Evolutionary conservation across 2,329 filamentous ascomycete species (phyloP), one percentile per base, ranked within the genome.

Genomic region (Fusarium nelsonii): DNA sequence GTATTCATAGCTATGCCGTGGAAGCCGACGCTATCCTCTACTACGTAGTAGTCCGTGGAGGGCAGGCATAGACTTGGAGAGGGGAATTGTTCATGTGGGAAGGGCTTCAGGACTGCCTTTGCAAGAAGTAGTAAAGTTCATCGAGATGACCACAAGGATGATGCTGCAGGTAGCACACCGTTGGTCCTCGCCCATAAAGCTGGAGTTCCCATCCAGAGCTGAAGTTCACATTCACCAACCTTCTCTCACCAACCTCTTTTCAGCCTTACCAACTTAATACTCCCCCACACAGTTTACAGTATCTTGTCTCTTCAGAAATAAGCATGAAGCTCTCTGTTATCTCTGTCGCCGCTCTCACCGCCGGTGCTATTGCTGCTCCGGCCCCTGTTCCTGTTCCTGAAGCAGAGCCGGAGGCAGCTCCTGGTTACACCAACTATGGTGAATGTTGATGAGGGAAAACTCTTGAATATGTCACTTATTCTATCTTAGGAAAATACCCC

Each of bases 291-390:
- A 18, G 8, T 11, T 28, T 28, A 11, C 12, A 26, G 37, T 39
- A 8, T 44, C 20, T 9, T 11, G 12, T 45, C 23, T 50, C 7
- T 14, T 32, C 10, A 20, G 41, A 20, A 56, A 20, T 36, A 76
- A 57, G 8, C 23, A 79, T 79, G 78, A 79, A 78, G 73, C 54
- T 78, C 36, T 63, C 73, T 34, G 36, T 68, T 50, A 43, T 74
- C 44, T 57, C 73, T 43, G 49, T 78, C 32, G 54, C 77, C 51
- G 65, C 74, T 44, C 63, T 71, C 49, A 55, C 71, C 34, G 64
- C 71, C 16, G 76, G 72, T 30, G 61, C 63, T 37, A 37, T 78
- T 11, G 72, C 74, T 6, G 71, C 73, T 18, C 74, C 76, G 15
- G 74, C 69, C 15, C 59, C 74, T 2, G 70, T 36, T n/a, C 52